Base-by-base conservation (phyloP, 1,139 yeast genomes). In the Hyphopichia burtonii region DNA sequence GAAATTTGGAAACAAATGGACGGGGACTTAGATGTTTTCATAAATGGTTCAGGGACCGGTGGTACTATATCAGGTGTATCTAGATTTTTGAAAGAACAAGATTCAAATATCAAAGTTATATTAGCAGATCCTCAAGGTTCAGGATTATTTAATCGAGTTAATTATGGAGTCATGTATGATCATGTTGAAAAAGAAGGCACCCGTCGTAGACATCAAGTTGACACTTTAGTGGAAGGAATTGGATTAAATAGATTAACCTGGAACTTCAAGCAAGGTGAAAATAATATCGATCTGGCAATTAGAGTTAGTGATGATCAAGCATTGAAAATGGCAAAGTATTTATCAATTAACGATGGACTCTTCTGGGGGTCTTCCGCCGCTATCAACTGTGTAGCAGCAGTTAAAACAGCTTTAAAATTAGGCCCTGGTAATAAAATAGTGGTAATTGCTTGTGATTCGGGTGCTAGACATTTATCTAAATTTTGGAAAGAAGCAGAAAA, bases 71-170 rank as follows among this genome's bases (percentile, higher is more conserved):
- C 96, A 4, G 99, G 99, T 2, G 95, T 90, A 2, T 78, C 95
- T 0, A 74, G 73, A 45, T 90, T 68, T 59, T 68, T 93, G 45
- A 88, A 88, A 54, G 80, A 78, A 44, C 59, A 66, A 39, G 50
- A 66, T 16, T 61, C 71, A 1, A 37, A 51, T 0, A 52, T 76
- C 1, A 67, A 63, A 37, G 74, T 82, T 1, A 71, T 87, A 1
- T 68, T 93, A 31, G 96, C 97, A 0, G 99, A 93, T 61, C 99
- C 98, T 1, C 98, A 89, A 56, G 99, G 99, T 0, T 83, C 94
- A 11, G 99, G 99, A 0, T 76, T 93, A 50, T 86, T 76, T 55
- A 90, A 93, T 65, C 71, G 96, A 47, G 79, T 93, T 43, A 88
- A 88, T 54, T 82, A 68, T 55, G 97, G 97, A 1, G 98, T 93